A percentile compares a stretch with the other conserved stretches of the same genome.
Evolutionary conservation across 768 basidiomycete genomes (phyloP).

Genomic region (Pleurotus eryngii): DNA sequence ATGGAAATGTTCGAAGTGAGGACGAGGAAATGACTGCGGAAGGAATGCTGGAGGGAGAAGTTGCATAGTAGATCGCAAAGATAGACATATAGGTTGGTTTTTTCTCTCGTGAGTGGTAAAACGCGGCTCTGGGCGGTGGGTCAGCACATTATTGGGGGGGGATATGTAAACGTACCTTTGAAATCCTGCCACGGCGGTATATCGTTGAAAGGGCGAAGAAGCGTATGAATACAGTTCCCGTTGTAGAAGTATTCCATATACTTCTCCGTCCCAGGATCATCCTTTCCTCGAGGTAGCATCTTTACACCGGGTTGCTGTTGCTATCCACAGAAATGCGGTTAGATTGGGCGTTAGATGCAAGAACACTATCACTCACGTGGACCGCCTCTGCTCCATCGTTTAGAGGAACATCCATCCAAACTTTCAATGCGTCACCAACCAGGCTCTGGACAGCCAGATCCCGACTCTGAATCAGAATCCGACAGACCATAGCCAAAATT

Average conservation of each 20-base stretch:
- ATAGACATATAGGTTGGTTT: constrained; percentile 81
- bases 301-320: constrained; percentile 24
- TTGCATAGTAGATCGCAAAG: constrained; percentile 89
- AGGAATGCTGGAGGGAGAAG: constrained; percentile 85
- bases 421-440: constrained; percentile 82
- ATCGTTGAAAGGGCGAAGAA: constrained; percentile 77
- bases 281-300: constrained; percentile 58
- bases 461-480: constrained; percentile 71
- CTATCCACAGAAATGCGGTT: constrained; percentile 2
- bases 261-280: constrained; percentile 81
- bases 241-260: constrained; percentile 96
- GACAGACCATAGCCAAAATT: constrained; percentile 70
- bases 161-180: constrained; percentile 21
- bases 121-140: constrained; percentile 37
- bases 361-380: constrained; percentile 23
- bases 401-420: constrained; percentile 76
- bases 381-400: constrained; percentile 34
- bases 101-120: constrained; percentile 64
- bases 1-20: constrained; percentile 75
- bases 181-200: constrained; percentile 46
- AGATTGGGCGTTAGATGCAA: constrained; percentile 5
- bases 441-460: constrained; percentile 89
- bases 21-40: constrained; percentile 89
- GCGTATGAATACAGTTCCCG: constrained; percentile 56
- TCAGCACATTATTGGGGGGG: neutral